phyloP scores from a whole-genome alignment of 257 asterid species.

The Nicotiana undulata region DNA sequence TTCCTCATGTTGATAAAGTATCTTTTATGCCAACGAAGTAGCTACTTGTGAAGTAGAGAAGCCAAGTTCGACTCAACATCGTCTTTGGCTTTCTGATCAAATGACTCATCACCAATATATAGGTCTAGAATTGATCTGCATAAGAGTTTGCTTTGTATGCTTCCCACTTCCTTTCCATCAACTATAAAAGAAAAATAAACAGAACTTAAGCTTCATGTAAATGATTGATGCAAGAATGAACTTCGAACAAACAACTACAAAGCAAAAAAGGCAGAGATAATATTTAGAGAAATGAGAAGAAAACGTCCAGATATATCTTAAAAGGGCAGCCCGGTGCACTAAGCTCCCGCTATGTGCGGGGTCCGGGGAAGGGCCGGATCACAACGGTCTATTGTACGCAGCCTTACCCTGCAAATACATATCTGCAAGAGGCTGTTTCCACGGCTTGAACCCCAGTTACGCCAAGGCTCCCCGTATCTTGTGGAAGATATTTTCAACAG shows the following conservation, averaged over 20 bases:
- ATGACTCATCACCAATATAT: conserved; percentile 80
- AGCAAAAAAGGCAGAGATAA: background rate
- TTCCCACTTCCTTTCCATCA: conserved; percentile 81
- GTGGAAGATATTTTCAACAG: background rate
- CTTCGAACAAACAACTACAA: background rate
- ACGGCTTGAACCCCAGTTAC: too few relatives aligned
- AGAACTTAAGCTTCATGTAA: background rate
- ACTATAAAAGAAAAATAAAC: conserved; percentile 32
- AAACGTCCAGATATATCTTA: background rate
- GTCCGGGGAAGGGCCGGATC: too few relatives aligned
- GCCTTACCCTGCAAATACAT: too few relatives aligned
- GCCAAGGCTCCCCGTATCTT: too few relatives aligned
- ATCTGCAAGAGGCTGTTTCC: too few relatives aligned
- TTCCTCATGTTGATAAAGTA: background rate
- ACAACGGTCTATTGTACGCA: too few relatives aligned
- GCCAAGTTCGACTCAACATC: conserved; percentile 63
- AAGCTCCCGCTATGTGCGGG: too few relatives aligned
- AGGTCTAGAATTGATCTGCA: conserved; percentile 74
- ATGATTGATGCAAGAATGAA: background rate
- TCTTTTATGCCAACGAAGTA: background rate
- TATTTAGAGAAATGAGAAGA: background rate
- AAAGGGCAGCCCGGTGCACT: too few relatives aligned
- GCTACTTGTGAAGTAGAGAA: conserved; percentile 45
- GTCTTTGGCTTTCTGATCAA: conserved; percentile 78
- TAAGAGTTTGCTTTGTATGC: conserved; percentile 69